A percentile compares a stretch with the other conserved stretches of the same genome.
phyloP scores from a whole-genome alignment of 139 green algal genomes.

The Picochlorum sp. region DNA sequence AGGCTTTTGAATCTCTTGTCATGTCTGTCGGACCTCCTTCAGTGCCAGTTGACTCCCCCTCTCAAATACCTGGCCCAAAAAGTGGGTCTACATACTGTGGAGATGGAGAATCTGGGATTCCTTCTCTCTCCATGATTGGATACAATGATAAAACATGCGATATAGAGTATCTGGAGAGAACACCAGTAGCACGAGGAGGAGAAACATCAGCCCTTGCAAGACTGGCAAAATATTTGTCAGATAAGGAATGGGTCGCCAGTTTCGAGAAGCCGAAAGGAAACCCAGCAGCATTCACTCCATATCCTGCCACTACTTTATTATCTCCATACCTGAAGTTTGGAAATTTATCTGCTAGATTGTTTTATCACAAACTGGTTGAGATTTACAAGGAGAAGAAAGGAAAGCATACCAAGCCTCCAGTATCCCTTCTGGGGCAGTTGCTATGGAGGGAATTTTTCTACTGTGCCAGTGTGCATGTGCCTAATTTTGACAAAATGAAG shows the following conservation, averaged over 20 bases:
- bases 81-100: neutral
- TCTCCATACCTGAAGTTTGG: constrained; percentile 83
- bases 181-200: constrained; percentile 47
- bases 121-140: constrained; percentile 45
- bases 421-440: constrained; percentile 71
- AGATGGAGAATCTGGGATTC: constrained; percentile 22
- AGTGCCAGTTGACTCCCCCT: constrained; percentile 32
- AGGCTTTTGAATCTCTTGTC: constrained; percentile 62
- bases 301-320: constrained; percentile 74
- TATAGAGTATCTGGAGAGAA: constrained; percentile 3
- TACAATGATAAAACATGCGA: constrained; percentile 18
- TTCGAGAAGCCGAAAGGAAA: constrained; percentile 88
- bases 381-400: constrained; percentile 25
- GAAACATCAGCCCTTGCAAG: constrained; percentile 50
- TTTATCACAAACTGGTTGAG: constrained; percentile 25
- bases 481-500: constrained; percentile 78
- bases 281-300: constrained; percentile 50
- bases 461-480: constrained; percentile 33
- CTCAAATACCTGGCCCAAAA: constrained; percentile 26
- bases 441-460: constrained; percentile 69
- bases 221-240: constrained; percentile 40
- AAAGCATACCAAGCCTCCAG: constrained; percentile 64
- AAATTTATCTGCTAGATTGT: constrained; percentile 35
- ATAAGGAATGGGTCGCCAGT: constrained; percentile 51
- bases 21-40: constrained; percentile 35